These are phyloP conservation scores for Claviceps paspali DNA, from an alignment of 2,329 filamentous ascomycete genomes.

Conservation along the genomic window DNA sequence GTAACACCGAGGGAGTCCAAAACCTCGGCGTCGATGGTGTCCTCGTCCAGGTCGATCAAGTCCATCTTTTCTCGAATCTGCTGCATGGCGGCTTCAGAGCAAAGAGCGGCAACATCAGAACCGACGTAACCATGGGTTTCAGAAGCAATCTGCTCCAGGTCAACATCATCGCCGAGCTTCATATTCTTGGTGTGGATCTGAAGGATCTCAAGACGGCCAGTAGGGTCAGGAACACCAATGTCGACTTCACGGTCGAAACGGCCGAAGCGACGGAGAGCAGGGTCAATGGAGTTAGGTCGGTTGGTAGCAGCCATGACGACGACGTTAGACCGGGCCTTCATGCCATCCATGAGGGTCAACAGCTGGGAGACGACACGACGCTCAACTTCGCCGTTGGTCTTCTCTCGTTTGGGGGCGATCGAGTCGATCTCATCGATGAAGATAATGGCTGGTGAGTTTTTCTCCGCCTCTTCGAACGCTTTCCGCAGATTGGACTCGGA, in stretches of 20 bases:
- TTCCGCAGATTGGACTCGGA: slow-evolving; percentile 96
- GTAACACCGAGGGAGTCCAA: slow-evolving; percentile 96
- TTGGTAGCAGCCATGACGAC: slow-evolving; percentile 99
- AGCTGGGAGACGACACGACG: slow-evolving; percentile 96
- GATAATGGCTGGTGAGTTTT: slow-evolving; percentile 98
- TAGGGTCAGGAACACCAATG: slow-evolving; percentile 94
- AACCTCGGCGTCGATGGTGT: slow-evolving; percentile 97
- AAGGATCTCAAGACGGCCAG: slow-evolving; percentile 94
- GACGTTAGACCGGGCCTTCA: slow-evolving; percentile 98
- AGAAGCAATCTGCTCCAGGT: slow-evolving; percentile 88
- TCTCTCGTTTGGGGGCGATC: slow-evolving; percentile 97
- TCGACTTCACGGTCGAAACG: slow-evolving; percentile 99
- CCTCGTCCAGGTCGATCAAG: slow-evolving; percentile 94
- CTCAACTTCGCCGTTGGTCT: slow-evolving; percentile 98
- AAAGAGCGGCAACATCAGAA: slow-evolving; percentile 94
- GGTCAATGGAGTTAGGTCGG: slow-evolving; percentile 96
- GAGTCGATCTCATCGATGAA: slow-evolving; percentile 99
- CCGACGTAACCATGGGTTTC: slow-evolving; percentile 99
- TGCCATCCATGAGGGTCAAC: slow-evolving; percentile 96
- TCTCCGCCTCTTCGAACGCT: slow-evolving; percentile 98
- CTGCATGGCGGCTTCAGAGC: slow-evolving; percentile 98
- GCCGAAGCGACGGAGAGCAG: slow-evolving; percentile 90
- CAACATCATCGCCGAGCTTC: slow-evolving; percentile 94
- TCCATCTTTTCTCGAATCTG: slow-evolving; percentile 99
- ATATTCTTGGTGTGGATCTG: slow-evolving; percentile 99